phyloP scores from a whole-genome alignment of 345 rosid species.

The Aurinia saxatilis region DNA sequence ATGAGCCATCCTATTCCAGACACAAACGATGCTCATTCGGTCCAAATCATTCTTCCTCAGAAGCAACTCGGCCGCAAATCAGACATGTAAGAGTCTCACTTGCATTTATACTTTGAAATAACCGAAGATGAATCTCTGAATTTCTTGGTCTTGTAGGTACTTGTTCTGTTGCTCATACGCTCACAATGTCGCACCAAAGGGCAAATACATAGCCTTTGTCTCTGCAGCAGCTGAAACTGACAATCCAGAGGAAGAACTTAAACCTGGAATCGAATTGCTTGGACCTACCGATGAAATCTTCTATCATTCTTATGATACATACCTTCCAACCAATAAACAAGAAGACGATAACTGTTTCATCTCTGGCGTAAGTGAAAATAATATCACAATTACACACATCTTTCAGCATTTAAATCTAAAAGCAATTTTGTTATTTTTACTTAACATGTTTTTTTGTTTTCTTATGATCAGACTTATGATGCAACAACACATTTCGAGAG shows the following conservation, averaged over 20 bases:
- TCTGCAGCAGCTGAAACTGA: conserved; percentile 94
- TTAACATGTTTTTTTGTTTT: conserved; percentile 4
- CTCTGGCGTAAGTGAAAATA: conserved; percentile 82
- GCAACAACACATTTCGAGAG: conserved; percentile 87
- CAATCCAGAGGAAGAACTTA: conserved; percentile 67
- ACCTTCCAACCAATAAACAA: conserved; percentile 68
- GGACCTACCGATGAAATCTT: conserved; percentile 87
- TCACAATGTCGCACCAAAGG: conserved; percentile 95
- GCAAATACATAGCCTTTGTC: conserved; percentile 93
- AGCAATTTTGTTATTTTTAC: neutral
- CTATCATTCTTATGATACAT: conserved; percentile 70
- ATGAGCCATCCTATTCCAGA: conserved; percentile 97
- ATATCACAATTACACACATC: too few relatives aligned
- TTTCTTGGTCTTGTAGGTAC: conserved; percentile 25
- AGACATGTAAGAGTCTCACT: conserved; percentile 85
- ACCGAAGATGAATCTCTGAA: neutral
- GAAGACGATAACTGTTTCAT: conserved; percentile 84
- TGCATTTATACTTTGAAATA: too few relatives aligned
- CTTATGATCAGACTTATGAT: conserved; percentile 52
- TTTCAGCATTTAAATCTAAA: too few relatives aligned
- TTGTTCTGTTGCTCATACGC: conserved; percentile 90
- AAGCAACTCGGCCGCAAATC: conserved; percentile 93
- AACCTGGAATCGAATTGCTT: conserved; percentile 81
- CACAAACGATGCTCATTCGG: conserved; percentile 86
- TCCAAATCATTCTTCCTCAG: conserved; percentile 89